phyloP scores from a whole-genome alignment of 768 basidiomycete species.

The Lactarius sanguifluus region DNA sequence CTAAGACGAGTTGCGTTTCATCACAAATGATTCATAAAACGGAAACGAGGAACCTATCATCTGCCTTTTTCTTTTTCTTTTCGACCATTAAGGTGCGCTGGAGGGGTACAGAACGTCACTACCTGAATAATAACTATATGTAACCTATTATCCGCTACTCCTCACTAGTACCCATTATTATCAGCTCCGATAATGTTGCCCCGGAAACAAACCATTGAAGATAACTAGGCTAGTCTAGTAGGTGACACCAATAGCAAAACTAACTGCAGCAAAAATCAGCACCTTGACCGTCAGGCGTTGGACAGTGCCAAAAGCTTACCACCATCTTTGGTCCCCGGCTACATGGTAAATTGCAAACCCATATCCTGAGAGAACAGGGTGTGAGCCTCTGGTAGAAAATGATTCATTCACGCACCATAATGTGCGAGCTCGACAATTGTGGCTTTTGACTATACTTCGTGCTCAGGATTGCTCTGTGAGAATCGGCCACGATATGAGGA shows the following conservation, averaged over 20 bases:
- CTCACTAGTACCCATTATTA: background rate
- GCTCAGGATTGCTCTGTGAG: slow-evolving; percentile 49
- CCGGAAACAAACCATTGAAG: background rate
- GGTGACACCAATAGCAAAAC: background rate
- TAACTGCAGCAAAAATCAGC: background rate
- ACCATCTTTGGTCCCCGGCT: background rate
- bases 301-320: background rate
- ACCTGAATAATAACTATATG: too few relatives aligned
- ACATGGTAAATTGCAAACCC: slow-evolving; percentile 15
- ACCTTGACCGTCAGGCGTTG: background rate
- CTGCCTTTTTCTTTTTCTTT: background rate
- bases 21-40: background rate
- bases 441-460: slow-evolving; percentile 68
- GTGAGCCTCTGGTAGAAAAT: background rate
- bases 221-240: background rate
- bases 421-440: slow-evolving; percentile 72
- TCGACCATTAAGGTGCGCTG: too few relatives aligned
- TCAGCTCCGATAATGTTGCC: background rate
- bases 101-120: too few relatives aligned
- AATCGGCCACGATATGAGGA: background rate
- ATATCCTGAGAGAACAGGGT: slow-evolving; percentile 8
- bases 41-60: background rate
- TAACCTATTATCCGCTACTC: too few relatives aligned
- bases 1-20: background rate
- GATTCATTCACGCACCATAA: slow-evolving; percentile 45